A percentile compares a stretch with the other conserved stretches of the same genome.
Conservation (phyloP, 1,284 basidiomycete species). For the Ustilago hordei region DNA sequence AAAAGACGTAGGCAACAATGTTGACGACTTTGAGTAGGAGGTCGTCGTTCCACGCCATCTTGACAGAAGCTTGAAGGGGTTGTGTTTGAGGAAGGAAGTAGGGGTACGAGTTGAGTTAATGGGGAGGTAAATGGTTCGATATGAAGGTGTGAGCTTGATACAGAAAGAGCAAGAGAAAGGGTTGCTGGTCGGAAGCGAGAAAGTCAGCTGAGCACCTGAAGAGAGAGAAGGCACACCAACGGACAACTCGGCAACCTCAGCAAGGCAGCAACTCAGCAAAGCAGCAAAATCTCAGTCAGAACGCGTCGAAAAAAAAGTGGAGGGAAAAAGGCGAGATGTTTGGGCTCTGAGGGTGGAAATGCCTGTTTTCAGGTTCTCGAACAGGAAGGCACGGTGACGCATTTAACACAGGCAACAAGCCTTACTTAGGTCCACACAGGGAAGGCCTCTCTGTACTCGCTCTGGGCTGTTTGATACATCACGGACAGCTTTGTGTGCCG, state of each 20-base stretch:
- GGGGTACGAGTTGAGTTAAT: neutral
- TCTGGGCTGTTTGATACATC: too few species aligned
- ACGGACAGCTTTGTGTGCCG: too few species aligned
- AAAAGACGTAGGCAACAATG: conserved; percentile 80
- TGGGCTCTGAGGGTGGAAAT: conserved; percentile 1
- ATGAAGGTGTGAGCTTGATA: neutral
- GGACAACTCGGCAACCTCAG: neutral
- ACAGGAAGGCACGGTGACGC: conserved; percentile 35
- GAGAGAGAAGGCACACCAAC: neutral
- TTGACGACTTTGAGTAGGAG: conserved; percentile 76
- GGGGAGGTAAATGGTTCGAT: neutral
- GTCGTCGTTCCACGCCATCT: conserved; percentile 57
- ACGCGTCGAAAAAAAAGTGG: neutral
- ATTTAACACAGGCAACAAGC: neutral
- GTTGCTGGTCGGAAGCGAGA: neutral
- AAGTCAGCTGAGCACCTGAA: neutral
- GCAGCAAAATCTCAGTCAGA: neutral
- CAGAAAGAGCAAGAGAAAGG: neutral
- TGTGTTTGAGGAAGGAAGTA: neutral
- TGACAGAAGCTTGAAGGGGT: neutral
- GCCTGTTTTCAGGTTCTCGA: neutral
- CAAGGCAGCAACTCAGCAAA: neutral
- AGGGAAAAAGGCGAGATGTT: neutral
- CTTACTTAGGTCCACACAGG: too few species aligned
- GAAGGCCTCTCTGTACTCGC: too few species aligned